These are phyloP conservation scores for Coniosporium apollinis DNA, from an alignment of 495 filamentous ascomycete genomes.

Conservation along the genomic window DNA sequence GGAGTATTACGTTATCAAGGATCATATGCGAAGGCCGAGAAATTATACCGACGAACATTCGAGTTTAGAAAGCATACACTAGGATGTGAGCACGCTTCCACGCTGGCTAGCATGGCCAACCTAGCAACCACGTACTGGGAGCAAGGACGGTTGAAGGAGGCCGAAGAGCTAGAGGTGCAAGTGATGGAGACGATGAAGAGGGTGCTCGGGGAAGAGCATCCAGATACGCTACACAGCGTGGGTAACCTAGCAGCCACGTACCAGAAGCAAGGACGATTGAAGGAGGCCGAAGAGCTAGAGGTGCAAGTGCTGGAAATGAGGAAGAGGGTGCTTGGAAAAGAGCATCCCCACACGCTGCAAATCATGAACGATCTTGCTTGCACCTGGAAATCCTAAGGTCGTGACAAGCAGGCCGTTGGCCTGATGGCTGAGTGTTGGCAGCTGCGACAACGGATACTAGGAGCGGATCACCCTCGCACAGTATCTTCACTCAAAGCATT, in stretches of 20 bases:
- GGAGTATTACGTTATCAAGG: constrained; percentile 2
- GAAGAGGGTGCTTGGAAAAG: constrained; percentile 6
- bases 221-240: constrained; percentile 1
- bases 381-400: background rate
- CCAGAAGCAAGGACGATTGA: background rate
- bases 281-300: background rate
- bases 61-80: constrained; percentile 7
- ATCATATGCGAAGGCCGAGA: background rate
- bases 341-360: constrained; percentile 4
- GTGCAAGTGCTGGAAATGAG: constrained; percentile 5
- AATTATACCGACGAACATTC: background rate
- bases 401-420: background rate
- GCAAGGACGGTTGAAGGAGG: constrained; percentile 10
- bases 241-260: constrained; percentile 1
- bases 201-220: constrained; percentile 5
- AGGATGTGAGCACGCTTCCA: constrained; percentile 8
- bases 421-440: background rate
- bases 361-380: background rate
- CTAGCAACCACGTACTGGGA: constrained; percentile 2
- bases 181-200: constrained; percentile 6
- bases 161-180: constrained; percentile 9
- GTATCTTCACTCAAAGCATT: no score
- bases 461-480: no score
- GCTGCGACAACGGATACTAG: background rate
- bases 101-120: constrained; percentile 4